These are phyloP conservation scores for Pichia scutulata DNA, from an alignment of 805 yeast species.

Conservation along the genomic window DNA sequence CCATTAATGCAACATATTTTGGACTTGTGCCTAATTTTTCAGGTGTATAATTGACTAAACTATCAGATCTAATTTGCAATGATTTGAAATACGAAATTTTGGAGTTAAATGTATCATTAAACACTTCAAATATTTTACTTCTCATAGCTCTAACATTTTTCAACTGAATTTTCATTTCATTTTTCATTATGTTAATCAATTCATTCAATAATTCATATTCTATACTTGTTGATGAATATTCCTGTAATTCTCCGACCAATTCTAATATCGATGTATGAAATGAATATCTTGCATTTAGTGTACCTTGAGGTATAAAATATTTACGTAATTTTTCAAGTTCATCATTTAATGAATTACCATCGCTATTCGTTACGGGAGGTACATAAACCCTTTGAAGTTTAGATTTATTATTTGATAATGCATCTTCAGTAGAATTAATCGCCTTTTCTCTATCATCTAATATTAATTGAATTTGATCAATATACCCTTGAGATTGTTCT, in stretches of 20 bases:
- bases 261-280: slow-evolving; percentile 19
- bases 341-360: background rate
- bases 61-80: slow-evolving; percentile 80
- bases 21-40: slow-evolving; percentile 17
- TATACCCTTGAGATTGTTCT: slow-evolving; percentile 53
- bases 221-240: background rate
- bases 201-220: slow-evolving; percentile 1
- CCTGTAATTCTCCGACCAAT: slow-evolving; percentile 16
- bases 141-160: slow-evolving; percentile 33
- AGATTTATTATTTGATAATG: background rate
- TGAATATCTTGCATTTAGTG: slow-evolving; percentile 25
- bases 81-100: slow-evolving; percentile 77
- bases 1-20: slow-evolving; percentile 15
- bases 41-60: slow-evolving; percentile 47
- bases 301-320: slow-evolving; percentile 26
- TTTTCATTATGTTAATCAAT: slow-evolving; percentile 16
- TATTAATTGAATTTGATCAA: slow-evolving; percentile 45
- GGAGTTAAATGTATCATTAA: slow-evolving; percentile 67
- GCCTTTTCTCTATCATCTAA: slow-evolving; percentile 37
- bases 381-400: slow-evolving; percentile 1
- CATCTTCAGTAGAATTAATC: slow-evolving; percentile 25
- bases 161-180: slow-evolving; percentile 37
- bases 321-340: slow-evolving; percentile 21
- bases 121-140: slow-evolving; percentile 41
- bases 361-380: background rate